phyloP scores from a whole-genome alignment of 129 eudicot species.

The Pseudognaphalium luteoalbum region DNA sequence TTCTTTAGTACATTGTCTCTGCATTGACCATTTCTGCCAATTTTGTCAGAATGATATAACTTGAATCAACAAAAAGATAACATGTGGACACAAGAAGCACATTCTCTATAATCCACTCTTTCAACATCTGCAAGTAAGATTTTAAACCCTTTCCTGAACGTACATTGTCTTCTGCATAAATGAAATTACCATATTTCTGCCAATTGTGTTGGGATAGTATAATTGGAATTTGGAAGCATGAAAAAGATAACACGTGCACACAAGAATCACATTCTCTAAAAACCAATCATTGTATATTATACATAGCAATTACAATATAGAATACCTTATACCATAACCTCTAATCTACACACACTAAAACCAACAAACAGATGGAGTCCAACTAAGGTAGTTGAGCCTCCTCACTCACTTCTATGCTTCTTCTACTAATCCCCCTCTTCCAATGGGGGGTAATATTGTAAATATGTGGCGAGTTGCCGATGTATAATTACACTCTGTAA shows the following conservation, averaged over 20 bases:
- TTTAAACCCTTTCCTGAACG: background rate
- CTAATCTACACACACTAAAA: constrained; percentile 40
- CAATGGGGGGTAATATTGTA: constrained; percentile 40
- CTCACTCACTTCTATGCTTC: constrained; percentile 45
- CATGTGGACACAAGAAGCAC: constrained; percentile 53
- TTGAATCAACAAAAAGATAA: background rate
- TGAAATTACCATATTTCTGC: background rate
- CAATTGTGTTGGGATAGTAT: background rate
- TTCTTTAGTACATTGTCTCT: constrained; percentile 16
- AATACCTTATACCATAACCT: constrained; percentile 30
- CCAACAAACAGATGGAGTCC: constrained; percentile 50
- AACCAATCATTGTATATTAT: constrained; percentile 45
- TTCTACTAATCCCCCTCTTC: constrained; percentile 41
- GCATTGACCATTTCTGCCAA: constrained; percentile 19
- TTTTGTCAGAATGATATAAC: background rate
- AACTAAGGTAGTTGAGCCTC: constrained; percentile 52
- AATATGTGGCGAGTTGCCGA: constrained; percentile 59
- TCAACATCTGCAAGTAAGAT: background rate
- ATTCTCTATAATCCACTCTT: constrained; percentile 37
- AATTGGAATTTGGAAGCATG: background rate
- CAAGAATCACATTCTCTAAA: constrained; percentile 43
- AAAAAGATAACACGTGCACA: constrained; percentile 40
- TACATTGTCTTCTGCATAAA: background rate
- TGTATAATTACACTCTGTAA: constrained; percentile 57
- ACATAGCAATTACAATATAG: constrained; percentile 47